phyloP scores from a whole-genome alignment of 306 rosid species.

The Fragaria ananassa region DNA sequence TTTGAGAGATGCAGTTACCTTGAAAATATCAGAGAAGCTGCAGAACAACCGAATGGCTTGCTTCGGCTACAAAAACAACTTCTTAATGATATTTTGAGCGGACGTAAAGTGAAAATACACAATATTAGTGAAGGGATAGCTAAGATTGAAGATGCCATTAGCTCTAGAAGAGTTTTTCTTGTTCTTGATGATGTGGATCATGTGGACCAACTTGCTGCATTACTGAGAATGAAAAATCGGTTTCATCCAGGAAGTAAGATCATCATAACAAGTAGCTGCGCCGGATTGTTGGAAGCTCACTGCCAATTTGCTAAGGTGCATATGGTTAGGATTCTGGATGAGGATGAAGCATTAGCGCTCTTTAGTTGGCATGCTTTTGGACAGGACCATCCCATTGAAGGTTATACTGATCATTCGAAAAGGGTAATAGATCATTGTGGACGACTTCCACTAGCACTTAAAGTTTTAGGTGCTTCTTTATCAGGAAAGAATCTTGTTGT shows the following conservation, averaged over 20 bases:
- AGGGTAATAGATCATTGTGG: neutral
- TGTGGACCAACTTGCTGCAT: neutral
- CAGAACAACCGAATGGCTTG: neutral
- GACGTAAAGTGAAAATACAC: neutral
- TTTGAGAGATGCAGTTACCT: neutral
- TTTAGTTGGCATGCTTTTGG: neutral
- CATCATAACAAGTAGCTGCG: neutral
- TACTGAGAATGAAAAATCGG: neutral
- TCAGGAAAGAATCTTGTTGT: neutral
- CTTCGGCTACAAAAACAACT: neutral
- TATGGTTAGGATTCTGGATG: neutral
- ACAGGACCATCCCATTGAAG: neutral
- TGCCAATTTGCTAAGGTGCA: neutral
- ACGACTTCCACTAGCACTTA: neutral
- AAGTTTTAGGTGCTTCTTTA: neutral
- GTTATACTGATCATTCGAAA: neutral
- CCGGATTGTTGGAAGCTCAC: neutral
- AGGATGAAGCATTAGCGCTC: neutral
- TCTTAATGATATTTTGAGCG: neutral
- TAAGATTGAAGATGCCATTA: neutral
- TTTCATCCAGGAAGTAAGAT: neutral
- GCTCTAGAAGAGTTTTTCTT: neutral
- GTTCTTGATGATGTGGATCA: constrained; percentile 1
- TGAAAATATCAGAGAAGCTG: neutral
- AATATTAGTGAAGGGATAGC: neutral